Evolutionary conservation across 306 rosid genomes (phyloP), one percentile per base, ranked within the genome.

Genomic region (Cicer yamashitae): DNA sequence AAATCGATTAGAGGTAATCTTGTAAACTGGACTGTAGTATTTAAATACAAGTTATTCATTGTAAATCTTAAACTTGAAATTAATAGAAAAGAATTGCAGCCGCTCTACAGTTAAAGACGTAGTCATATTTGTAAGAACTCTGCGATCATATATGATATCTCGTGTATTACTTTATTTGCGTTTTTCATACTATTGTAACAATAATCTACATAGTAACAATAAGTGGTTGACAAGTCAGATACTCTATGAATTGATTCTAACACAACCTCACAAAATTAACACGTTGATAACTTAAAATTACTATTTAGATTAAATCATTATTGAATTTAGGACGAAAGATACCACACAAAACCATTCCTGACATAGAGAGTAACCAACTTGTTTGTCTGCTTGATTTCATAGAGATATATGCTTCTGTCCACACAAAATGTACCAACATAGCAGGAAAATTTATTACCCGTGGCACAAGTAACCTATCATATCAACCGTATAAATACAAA

Each of bases 341-440:
- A 58, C 77, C 80, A 82, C 68, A 39, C 0, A 47, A 77, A 70
- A 59, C 43, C 64, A 37, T 50, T 61, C 44, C n/a, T 79, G 73
- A 76, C 70, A 64, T 50, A 22, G 58, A 70, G 73, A 60, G 46
- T 67, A 68, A 83, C 71, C 58, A 57, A 65, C 58, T 17, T 13
- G 41, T 14, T 60, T 78, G 81, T 75, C 71, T 59, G 37, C 34
- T 71, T 56, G 75, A 34, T 71, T 71, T 52, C 48, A 15, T 41
- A 71, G 60, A 73, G 77, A 57, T 60, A 38, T 75, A 54, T 7
- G 20, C 17, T 60, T 60, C 43, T 45, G 82, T 83, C 91, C 92
- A 84, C 90, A 88, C 47, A 79, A 73, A 83, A 13, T 30, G 70
- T 78, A 45, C 53, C 2, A 68, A 56, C 53, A 81, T 70, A 77